Evolutionary conservation across 2,329 filamentous ascomycete genomes (phyloP).

Genomic region (Apiospora saccharicola): DNA sequence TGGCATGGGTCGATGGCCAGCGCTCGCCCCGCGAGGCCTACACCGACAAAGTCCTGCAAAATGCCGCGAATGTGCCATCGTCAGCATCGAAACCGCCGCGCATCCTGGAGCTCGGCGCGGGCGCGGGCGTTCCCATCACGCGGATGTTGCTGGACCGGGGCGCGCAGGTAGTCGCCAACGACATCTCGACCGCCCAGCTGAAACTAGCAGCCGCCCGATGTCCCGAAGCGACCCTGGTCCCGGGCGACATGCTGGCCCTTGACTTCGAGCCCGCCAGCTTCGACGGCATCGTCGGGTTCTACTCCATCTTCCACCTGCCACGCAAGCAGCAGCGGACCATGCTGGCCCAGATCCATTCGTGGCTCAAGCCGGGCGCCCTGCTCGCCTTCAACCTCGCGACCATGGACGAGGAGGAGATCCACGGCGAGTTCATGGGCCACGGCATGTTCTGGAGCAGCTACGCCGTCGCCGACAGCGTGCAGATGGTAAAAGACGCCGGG

Average conservation of each 20-base stretch:
- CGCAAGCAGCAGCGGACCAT: conserved; percentile 56
- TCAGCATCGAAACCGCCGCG: not conserved
- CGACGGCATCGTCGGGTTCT: conserved; percentile 59
- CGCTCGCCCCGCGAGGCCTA: conserved; percentile 11
- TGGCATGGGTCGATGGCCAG: conserved; percentile 18
- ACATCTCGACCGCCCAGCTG: conserved; percentile 51
- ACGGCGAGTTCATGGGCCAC: conserved; percentile 41
- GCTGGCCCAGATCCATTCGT: conserved; percentile 51
- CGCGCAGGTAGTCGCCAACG: conserved; percentile 47
- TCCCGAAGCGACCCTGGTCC: conserved; percentile 34
- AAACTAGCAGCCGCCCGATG: conserved; percentile 38
- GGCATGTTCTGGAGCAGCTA: conserved; percentile 55
- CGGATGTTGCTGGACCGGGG: conserved; percentile 41
- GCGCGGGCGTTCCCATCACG: conserved; percentile 48
- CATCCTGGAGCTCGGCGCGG: conserved; percentile 53
- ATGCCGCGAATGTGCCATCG: too few species aligned
- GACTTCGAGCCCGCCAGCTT: conserved; percentile 45
- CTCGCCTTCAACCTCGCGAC: conserved; percentile 52
- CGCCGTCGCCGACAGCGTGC: conserved; percentile 45
- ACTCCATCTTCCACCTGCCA: conserved; percentile 63
- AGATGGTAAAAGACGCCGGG: conserved; percentile 40
- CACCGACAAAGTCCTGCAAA: conserved; percentile 14
- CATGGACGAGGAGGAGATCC: conserved; percentile 45
- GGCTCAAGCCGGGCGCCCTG: conserved; percentile 59
- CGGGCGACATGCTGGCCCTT: conserved; percentile 50